Evolutionary conservation across 2,329 filamentous ascomycete species (phyloP).

Genomic region (Venturia effusa): DNA sequence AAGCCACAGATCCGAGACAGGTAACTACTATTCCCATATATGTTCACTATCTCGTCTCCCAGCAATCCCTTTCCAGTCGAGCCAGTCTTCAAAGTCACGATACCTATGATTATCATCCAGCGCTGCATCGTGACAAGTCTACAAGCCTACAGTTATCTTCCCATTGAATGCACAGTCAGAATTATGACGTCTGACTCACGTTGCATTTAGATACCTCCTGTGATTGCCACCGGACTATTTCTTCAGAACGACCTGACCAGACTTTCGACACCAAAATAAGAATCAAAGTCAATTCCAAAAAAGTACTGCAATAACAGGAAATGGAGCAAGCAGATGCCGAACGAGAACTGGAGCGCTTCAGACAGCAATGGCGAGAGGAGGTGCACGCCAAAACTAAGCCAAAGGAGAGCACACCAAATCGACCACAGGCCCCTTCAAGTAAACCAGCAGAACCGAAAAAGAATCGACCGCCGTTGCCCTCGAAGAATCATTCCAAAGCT

Average conservation of each 20-base stretch:
- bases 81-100: neutral
- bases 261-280: neutral
- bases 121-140: neutral
- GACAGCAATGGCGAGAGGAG: constrained; percentile 77
- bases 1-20: neutral
- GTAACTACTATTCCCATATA: neutral
- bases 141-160: neutral
- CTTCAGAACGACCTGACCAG: neutral
- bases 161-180: neutral
- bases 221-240: neutral
- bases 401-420: neutral
- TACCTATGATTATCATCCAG: neutral
- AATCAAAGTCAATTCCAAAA: neutral
- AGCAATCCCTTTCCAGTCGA: neutral
- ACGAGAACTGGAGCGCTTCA: constrained; percentile 74
- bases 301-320: neutral
- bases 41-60: neutral
- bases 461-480: neutral
- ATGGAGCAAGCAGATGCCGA: constrained; percentile 22
- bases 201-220: neutral
- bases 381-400: constrained; percentile 41
- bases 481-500: neutral
- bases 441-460: neutral
- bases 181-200: neutral
- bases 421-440: neutral